Evolutionary conservation across 176 grass and related monocot species (phyloP), one percentile per base, ranked within the genome.

Genomic region (Zizania latifolia): DNA sequence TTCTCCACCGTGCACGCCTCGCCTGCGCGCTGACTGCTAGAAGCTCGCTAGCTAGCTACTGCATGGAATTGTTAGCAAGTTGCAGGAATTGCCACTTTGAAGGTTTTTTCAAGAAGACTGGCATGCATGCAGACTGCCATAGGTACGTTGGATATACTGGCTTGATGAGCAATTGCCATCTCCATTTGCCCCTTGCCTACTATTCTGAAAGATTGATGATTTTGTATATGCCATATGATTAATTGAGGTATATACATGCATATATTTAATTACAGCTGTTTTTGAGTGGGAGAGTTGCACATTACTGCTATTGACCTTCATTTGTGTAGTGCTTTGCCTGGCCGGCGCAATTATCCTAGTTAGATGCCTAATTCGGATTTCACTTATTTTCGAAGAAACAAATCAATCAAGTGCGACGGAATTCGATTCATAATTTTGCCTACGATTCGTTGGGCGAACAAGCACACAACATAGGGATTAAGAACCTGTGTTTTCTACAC

Each of bases 1-100:
- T 84, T 75, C 86, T 80, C 86, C 86, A 88, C 71, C 81, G 29
- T 31, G 81, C 81, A 19, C 62, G 55, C 86, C 86, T 88, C 86
- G 70, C 75, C 86, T 70, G 68, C 39, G 26, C 15, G 44, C 22
- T 6, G 15, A 19, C 44, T 19, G n/a, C n/a, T n/a, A n/a, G n/a
- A 50, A 27, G 15, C n/a, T 3, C 3, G 32, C n/a, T n/a, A 35
- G 36, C 54, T 14, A 72, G 69, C 1, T n/a, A 30, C 9, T 35
- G 56, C 78, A 63, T 77, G 45, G 38, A 41, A 41, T 2, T 7
- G n/a, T n/a, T n/a, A n/a, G n/a, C n/a, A n/a, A n/a, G n/a, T 6
- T 76, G 41, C 36, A 27, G 24, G 29, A 39, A 60, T 19, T 22
- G 51, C 9, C 4, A 40, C 5, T 0, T 40, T n/a, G 65, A 32